Conservation (phyloP, 108 stramenopile genomes). For the Cylindrotheca fusiformis region DNA sequence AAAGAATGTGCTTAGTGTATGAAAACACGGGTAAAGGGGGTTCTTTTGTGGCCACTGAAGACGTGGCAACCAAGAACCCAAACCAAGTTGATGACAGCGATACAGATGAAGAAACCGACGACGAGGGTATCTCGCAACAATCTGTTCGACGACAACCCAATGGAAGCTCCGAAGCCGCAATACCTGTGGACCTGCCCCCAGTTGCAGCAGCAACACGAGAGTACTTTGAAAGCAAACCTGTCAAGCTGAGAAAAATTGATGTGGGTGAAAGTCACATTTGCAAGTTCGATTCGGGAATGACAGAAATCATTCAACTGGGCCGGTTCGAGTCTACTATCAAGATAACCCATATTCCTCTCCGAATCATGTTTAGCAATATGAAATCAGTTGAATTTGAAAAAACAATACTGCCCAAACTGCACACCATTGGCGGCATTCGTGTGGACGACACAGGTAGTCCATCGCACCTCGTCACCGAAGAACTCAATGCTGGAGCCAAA, state of each 20-base stretch:
- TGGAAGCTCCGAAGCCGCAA: background rate
- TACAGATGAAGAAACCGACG: conserved; percentile 22
- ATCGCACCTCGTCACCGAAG: conserved; percentile 22
- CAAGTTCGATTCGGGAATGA: background rate
- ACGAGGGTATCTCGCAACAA: conserved; percentile 7
- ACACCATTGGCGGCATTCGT: conserved; percentile 8
- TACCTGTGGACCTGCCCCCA: conserved; percentile 6
- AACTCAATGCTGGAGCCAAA: conserved; percentile 16
- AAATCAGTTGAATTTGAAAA: conserved; percentile 1
- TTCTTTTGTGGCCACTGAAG: conserved; percentile 12
- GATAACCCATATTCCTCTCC: conserved; percentile 19
- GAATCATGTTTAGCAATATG: conserved; percentile 8
- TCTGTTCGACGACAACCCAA: background rate
- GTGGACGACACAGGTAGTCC: conserved; percentile 9
- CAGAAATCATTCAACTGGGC: conserved; percentile 24
- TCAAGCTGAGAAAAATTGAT: conserved; percentile 12
- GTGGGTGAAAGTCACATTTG: conserved; percentile 14
- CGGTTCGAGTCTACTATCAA: conserved; percentile 18
- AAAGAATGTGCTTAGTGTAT: conserved; percentile 25
- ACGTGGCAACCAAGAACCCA: background rate
- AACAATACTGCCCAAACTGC: background rate
- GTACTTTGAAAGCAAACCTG: background rate
- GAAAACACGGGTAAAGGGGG: conserved; percentile 33
- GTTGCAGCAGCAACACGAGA: conserved; percentile 3
- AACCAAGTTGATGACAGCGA: conserved; percentile 6